phyloP scores from a whole-genome alignment of 2,329 filamentous ascomycete species.

The Fusarium sp. region DNA sequence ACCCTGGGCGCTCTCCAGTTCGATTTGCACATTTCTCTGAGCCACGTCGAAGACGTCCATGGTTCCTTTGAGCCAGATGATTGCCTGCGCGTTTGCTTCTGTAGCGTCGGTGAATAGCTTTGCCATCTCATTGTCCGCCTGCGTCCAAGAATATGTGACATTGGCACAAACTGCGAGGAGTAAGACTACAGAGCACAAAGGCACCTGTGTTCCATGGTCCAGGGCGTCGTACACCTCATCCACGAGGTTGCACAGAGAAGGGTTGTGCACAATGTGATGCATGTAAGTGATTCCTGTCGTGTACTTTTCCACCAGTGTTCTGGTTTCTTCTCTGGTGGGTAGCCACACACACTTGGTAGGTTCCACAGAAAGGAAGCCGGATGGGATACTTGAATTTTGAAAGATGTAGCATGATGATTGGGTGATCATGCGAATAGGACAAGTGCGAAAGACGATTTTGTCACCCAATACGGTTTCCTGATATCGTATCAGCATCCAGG shows the following conservation, averaged over 20 bases:
- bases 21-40: conserved; percentile 41
- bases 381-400: conserved; percentile 38
- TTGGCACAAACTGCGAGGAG: conserved; percentile 46
- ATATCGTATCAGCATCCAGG: background rate
- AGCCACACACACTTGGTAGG: conserved; percentile 49
- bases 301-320: conserved; percentile 45
- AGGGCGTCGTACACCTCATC: conserved; percentile 46
- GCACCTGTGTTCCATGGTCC: conserved; percentile 34
- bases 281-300: conserved; percentile 44
- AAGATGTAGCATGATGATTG: conserved; percentile 48
- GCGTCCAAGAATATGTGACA: conserved; percentile 47
- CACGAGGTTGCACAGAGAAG: conserved; percentile 41
- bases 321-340: conserved; percentile 46
- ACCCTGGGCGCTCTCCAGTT: conserved; percentile 51
- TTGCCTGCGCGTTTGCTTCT: conserved; percentile 44
- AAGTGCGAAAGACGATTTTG: conserved; percentile 46
- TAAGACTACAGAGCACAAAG: conserved; percentile 42
- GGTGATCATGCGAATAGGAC: conserved; percentile 46
- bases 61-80: conserved; percentile 48
- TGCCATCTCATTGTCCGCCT: conserved; percentile 39
- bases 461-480: conserved; percentile 47
- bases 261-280: conserved; percentile 47
- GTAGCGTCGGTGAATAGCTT: conserved; percentile 39
- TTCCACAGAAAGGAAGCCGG: conserved; percentile 37
- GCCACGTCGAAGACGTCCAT: conserved; percentile 50